Evolutionary conservation across 2,329 filamentous ascomycete genomes (phyloP), one percentile per base, ranked within the genome.

Genomic region (Sphaerulina vaccinii): DNA sequence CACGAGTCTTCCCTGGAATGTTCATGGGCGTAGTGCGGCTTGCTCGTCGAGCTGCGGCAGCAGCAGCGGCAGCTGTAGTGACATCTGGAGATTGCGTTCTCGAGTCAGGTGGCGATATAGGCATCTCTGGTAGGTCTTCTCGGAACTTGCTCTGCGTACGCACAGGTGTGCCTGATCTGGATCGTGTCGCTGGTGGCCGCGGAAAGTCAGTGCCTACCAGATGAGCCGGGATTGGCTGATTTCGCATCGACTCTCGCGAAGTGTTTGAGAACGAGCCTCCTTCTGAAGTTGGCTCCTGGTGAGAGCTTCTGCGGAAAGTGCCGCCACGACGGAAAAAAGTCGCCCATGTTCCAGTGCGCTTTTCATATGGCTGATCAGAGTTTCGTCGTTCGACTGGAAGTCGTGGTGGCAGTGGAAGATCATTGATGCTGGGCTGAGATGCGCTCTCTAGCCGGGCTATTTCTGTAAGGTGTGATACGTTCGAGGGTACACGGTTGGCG

Each of bases 81-180:
- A 77, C 80, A 61, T 90, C 88, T 1, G 88, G 88, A 0, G 90
- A 91, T 56, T 90, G 86, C 21, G 91, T 75, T 21, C 87, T 80
- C 1, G 90, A 95, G 56, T 89, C 86, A 7, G 90, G 88, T 8
- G 90, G 89, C n/a, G 90, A 93, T 10, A 91, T 71, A 1, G 89
- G 87, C 45, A 90, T 79, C 65, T 96, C 92, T 3, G 90, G 91
- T 10, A 96, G 78, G 65, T 96, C 90, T 73, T 97, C 92, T 42
- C 88, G 82, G 73, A 97, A 97, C 50, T 89, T 91, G 32, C 91
- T 96, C 70, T 88, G 85, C 3, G 90, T 93, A 50, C 91, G 83
- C 63, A 87, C 86, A 5, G 90, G 86, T 5, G 85, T 75, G 33
- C 75, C 77, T 16, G 79, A 78, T 39, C 74, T 73, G 49, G 75